Evolutionary conservation across 306 rosid genomes (phyloP).

Genomic region (Cucurbita ficifolia): DNA sequence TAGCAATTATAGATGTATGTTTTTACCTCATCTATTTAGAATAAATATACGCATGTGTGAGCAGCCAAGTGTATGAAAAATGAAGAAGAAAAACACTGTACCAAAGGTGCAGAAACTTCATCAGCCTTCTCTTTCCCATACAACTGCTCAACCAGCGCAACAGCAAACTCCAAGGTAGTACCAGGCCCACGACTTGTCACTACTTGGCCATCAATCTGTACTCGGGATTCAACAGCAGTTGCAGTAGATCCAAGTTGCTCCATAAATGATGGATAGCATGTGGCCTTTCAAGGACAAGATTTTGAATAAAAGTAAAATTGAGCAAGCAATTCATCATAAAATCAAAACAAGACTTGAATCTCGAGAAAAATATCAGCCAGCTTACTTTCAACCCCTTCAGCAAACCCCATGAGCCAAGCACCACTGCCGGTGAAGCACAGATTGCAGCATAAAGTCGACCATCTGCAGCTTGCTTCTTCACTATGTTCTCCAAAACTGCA

Average conservation of each 20-base stretch:
- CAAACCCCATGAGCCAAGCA: conserved; percentile 78
- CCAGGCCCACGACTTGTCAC: conserved; percentile 90
- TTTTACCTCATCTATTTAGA: background rate
- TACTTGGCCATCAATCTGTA: conserved; percentile 66
- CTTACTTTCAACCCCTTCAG: conserved; percentile 73
- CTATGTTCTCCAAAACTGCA: conserved; percentile 34
- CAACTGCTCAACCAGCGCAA: conserved; percentile 68
- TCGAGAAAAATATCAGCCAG: background rate
- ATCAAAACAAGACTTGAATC: background rate
- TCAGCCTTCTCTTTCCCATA: conserved; percentile 73
- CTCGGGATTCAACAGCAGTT: conserved; percentile 65
- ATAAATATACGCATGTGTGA: background rate
- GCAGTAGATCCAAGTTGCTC: conserved; percentile 58
- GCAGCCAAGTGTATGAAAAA: background rate
- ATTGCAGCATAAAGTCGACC: conserved; percentile 72
- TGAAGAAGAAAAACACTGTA: conserved; percentile 12
- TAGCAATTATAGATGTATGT: background rate
- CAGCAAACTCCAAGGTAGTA: conserved; percentile 71
- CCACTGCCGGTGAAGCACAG: conserved; percentile 92
- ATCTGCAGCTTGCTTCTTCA: conserved; percentile 57
- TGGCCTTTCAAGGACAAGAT: conserved; percentile 45
- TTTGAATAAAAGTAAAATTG: background rate
- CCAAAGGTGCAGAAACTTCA: conserved; percentile 84
- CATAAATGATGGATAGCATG: conserved; percentile 68
- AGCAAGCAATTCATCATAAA: background rate